These are phyloP conservation scores for Dujonia santamariae DNA, from an alignment of 1,139 yeast species.

Conservation along the genomic window DNA sequence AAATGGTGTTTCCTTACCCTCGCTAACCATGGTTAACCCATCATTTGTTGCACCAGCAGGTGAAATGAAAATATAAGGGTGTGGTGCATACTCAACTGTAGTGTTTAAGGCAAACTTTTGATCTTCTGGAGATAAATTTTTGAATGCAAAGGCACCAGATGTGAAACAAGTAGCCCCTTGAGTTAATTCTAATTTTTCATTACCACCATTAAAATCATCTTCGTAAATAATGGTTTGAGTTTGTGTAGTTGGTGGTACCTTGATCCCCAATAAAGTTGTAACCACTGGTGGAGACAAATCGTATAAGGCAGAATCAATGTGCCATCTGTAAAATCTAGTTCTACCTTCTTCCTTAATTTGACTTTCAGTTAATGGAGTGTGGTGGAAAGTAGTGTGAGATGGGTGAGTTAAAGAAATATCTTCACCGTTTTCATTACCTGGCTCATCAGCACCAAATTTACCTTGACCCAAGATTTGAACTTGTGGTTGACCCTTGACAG, in stretches of 20 bases:
- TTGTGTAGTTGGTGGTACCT: conserved; percentile 61
- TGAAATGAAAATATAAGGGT: conserved; percentile 81
- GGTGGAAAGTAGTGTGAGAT: conserved; percentile 77
- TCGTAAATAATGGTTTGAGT: conserved; percentile 53
- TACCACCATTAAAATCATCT: conserved; percentile 62
- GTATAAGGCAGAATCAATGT: conserved; percentile 84
- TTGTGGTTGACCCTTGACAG: conserved; percentile 80
- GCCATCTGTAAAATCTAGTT: conserved; percentile 90
- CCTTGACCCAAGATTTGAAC: conserved; percentile 90
- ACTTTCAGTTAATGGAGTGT: conserved; percentile 55
- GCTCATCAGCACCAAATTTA: conserved; percentile 58
- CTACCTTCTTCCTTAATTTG: conserved; percentile 56
- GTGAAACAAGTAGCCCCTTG: conserved; percentile 90
- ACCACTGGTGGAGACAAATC: conserved; percentile 82
- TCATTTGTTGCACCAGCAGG: conserved; percentile 80
- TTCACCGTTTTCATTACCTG: conserved; percentile 63
- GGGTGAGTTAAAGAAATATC: conserved; percentile 71
- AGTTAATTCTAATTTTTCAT: conserved; percentile 61
- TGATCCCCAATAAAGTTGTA: conserved; percentile 77
- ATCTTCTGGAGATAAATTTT: conserved; percentile 62
- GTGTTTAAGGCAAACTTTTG: conserved; percentile 71
- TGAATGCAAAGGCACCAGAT: conserved; percentile 75
- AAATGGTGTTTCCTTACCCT: conserved; percentile 64
- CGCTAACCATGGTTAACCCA: conserved; percentile 82
- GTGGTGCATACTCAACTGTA: conserved; percentile 84